Evolutionary conservation across 768 basidiomycete genomes (phyloP), one percentile per base, ranked within the genome.

Genomic region (Leccinum variicolor): DNA sequence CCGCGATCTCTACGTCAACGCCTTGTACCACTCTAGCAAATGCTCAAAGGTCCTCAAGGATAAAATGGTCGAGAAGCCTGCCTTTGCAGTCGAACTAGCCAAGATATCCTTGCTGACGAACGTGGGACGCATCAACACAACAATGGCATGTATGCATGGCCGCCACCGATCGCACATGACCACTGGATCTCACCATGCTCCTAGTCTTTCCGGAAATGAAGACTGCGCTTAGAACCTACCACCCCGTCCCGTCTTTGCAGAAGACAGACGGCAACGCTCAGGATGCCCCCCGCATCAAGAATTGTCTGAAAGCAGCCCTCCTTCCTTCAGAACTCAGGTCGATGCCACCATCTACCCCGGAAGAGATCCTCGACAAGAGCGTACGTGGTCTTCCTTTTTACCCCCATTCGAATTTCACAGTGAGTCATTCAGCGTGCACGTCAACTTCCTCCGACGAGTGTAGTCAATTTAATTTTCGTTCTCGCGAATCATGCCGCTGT

Each of bases 131-230:
- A 90, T 95, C 74, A 95, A 94, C 68, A 95, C 94, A 39, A 94
- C 93, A 31, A 87, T 94, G 84, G 92, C 92, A 52, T 87, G 85
- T 89, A 74, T 76, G 85, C 72, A 59, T 55, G 59, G 4, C 21
- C 54, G 48, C 52, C 52, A 61, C 57, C n/a, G 57, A 55, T 55
- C 54, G 49, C 45, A 47, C 26, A 33, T 46, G 34, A 21, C 34
- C 36, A 39, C 54, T 61, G 52, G 45, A 55, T 64, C 63, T 72
- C 47, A 70, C 58, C 57, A 52, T 56, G 15, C 51, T 52, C 64
- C 43, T 68, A 92, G 90, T 94, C 76, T 93, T 92, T 70, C 91
- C 91, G 56, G 91, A 93, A 77, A 94, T 94, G 92, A 90, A 91
- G 73, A 94, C 93, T 6, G 89, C 90, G 19, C 76, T 94, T 55